Conservation (phyloP, 2,329 filamentous ascomycete genomes). For the Colletotrichum filicis region DNA sequence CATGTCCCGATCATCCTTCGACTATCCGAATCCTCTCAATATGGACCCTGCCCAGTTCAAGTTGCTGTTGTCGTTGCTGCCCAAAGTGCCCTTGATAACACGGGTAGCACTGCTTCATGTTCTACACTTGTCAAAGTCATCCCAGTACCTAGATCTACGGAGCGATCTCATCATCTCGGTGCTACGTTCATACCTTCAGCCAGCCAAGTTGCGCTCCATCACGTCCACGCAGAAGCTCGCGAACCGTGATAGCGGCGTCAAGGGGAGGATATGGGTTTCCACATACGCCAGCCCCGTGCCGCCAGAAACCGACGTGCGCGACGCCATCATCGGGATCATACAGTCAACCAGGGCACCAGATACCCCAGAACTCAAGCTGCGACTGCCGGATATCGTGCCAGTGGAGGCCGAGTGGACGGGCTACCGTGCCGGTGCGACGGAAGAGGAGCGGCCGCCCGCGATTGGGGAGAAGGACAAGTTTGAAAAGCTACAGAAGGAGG, state of each 20-base stretch:
- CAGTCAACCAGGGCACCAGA: constrained; percentile 55
- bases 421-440: constrained; percentile 66
- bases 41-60: constrained; percentile 33
- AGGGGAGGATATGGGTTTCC: constrained; percentile 85
- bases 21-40: constrained; percentile 16
- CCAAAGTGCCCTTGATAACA: constrained; percentile 70
- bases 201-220: constrained; percentile 60
- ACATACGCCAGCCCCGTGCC: constrained; percentile 73
- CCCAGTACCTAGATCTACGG: constrained; percentile 81
- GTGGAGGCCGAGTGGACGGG: constrained; percentile 83
- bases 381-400: constrained; percentile 62
- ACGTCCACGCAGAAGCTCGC: constrained; percentile 72
- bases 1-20: constrained; percentile 10
- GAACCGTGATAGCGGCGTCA: constrained; percentile 73
- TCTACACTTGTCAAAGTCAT: constrained; percentile 75
- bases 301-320: constrained; percentile 64
- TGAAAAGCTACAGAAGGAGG: constrained; percentile 73
- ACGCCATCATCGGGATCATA: constrained; percentile 68
- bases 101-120: constrained; percentile 72
- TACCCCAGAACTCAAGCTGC: constrained; percentile 41
- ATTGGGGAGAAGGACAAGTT: constrained; percentile 75
- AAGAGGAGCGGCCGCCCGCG: constrained; percentile 61
- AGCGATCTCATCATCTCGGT: constrained; percentile 79
- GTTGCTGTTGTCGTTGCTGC: constrained; percentile 50
- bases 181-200: constrained; percentile 72